Evolutionary conservation across 441 rosid genomes (phyloP).

Genomic region (Aquilaria agallochum): DNA sequence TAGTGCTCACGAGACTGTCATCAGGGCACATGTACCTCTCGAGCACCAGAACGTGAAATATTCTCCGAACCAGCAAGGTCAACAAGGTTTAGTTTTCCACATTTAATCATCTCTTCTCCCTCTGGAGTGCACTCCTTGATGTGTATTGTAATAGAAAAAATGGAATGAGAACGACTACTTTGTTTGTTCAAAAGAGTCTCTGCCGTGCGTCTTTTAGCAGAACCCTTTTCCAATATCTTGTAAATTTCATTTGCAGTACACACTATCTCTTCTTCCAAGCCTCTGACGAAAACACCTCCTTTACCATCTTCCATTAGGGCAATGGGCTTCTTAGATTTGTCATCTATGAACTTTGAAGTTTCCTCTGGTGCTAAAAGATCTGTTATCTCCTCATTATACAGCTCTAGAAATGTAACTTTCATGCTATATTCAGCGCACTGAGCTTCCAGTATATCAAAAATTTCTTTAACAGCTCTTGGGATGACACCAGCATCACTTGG

Average conservation of each 20-base stretch:
- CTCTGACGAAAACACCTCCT: constrained; percentile 97
- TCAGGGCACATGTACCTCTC: constrained; percentile 55
- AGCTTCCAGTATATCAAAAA: constrained; percentile 88
- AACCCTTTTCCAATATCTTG: constrained; percentile 96
- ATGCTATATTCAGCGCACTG: constrained; percentile 93
- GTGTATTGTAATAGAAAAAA: constrained; percentile 96
- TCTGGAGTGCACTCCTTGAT: constrained; percentile 96
- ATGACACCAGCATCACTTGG: constrained; percentile 98
- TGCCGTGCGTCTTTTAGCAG: constrained; percentile 96
- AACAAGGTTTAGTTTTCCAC: constrained; percentile 97
- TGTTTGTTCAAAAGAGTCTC: constrained; percentile 99
- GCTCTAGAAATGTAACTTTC: constrained; percentile 98
- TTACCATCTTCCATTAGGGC: constrained; percentile 99
- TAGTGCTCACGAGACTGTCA: too few relatives aligned
- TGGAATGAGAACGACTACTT: constrained; percentile 99
- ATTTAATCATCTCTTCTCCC: constrained; percentile 97
- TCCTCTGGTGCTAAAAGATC: constrained; percentile 97
- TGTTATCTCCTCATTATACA: constrained; percentile 94
- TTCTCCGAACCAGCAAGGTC: constrained; percentile 99
- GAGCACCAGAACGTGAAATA: constrained; percentile 96
- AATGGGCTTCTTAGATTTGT: constrained; percentile 90
- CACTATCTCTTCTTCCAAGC: constrained; percentile 97
- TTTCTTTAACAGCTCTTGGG: constrained; percentile 94
- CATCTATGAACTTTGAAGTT: constrained; percentile 73
- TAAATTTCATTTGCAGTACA: constrained; percentile 95